phyloP scores from a whole-genome alignment of 2,329 filamentous ascomycete genomes.

The Beauveria medogensis region DNA sequence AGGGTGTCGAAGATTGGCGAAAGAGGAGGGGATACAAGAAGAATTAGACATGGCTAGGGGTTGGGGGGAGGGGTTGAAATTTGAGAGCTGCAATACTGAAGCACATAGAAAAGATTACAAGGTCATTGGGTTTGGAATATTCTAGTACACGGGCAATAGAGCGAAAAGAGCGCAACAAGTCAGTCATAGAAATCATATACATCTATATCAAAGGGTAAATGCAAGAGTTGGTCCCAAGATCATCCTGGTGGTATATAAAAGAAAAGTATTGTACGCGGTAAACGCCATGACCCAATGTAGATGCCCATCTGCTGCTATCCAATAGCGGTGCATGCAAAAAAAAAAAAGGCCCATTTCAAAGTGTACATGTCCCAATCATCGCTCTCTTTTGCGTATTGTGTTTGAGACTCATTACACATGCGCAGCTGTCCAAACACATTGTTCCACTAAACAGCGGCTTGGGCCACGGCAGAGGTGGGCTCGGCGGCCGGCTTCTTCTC shows the following conservation, averaged over 20 bases:
- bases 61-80: too few relatives aligned
- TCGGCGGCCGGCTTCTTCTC: conserved; percentile 15
- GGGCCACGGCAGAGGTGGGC: neutral
- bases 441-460: neutral
- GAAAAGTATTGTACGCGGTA: neutral
- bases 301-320: neutral
- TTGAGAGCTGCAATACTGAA: neutral
- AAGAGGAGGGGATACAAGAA: conserved; percentile 48
- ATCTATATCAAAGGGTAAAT: neutral
- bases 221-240: neutral
- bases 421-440: neutral
- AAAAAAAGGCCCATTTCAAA: neutral
- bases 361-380: neutral
- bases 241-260: conserved; percentile 6
- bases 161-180: neutral
- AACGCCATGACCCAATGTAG: neutral
- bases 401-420: neutral
- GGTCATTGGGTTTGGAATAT: neutral
- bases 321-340: neutral
- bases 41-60: neutral
- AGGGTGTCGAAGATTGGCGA: conserved; percentile 74
- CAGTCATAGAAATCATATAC: neutral
- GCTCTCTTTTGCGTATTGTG: neutral
- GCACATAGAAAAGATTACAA: neutral
- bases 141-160: neutral